phyloP scores from a whole-genome alignment of 73 alveolate genomes.

The Symbiodinium natans region DNA sequence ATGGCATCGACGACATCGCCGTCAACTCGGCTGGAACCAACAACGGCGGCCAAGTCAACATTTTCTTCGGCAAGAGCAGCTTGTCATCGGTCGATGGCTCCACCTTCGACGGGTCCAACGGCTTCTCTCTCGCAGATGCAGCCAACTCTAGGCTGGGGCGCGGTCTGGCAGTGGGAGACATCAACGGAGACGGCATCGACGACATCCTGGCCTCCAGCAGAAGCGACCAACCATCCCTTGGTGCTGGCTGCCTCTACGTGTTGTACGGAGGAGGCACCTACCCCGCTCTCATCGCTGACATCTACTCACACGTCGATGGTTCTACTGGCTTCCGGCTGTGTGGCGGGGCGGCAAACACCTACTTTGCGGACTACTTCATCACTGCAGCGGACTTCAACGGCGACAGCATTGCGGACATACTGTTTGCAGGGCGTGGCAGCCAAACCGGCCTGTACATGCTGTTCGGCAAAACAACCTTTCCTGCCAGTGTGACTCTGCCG shows the following conservation, averaged over 20 bases:
- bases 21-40: background rate
- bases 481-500: conserved; percentile 3
- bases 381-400: too few relatives aligned
- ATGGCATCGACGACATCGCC: conserved; percentile 5
- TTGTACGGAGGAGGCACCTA: background rate
- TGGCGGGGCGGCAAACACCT: background rate
- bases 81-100: background rate
- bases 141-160: background rate
- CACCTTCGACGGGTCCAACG: background rate
- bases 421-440: background rate
- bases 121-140: background rate
- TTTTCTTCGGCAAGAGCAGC: conserved; percentile 6
- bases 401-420: background rate
- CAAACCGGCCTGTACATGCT: background rate
- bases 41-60: background rate
- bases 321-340: conserved; percentile 12
- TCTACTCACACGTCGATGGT: background rate
- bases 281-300: background rate
- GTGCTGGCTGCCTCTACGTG: background rate
- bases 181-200: conserved; percentile 1
- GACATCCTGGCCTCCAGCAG: conserved; percentile 2
- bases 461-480: background rate
- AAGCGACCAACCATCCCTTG: background rate
- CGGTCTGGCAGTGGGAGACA: background rate
- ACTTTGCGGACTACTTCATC: background rate